Evolutionary conservation across 176 grass and related monocot species (phyloP).

Genomic region (Zoysia japonica): DNA sequence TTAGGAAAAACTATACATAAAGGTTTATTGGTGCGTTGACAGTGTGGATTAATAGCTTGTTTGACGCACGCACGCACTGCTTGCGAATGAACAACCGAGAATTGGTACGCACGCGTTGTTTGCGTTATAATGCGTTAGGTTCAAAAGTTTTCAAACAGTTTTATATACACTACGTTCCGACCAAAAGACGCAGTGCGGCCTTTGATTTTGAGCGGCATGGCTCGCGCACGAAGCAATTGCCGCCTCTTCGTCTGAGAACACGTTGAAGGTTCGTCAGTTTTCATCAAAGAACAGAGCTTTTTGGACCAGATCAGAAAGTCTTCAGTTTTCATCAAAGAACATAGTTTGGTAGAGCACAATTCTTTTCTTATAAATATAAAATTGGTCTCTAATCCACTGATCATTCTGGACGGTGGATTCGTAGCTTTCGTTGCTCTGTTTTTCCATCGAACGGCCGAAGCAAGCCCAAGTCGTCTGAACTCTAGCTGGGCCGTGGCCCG

Average conservation of each 20-base stretch:
- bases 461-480: no score
- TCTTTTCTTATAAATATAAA: no score
- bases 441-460: no score
- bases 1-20: background rate
- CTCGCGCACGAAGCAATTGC: constrained; percentile 30
- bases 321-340: no score
- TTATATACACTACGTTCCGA: background rate
- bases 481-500: no score
- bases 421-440: no score
- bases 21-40: constrained; percentile 12
- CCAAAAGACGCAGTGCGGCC: constrained; percentile 12
- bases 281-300: background rate
- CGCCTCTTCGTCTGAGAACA: constrained; percentile 34
- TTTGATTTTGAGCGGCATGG: background rate
- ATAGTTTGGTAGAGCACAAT: no score
- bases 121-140: constrained; percentile 44
- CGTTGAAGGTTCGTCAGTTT: background rate
- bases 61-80: constrained; percentile 12
- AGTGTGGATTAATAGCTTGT: background rate
- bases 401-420: no score
- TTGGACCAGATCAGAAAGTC: background rate
- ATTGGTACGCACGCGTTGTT: background rate
- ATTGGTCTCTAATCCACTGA: no score
- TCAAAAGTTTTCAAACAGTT: constrained; percentile 34
- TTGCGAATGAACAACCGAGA: background rate